Evolutionary conservation across 805 yeast genomes (phyloP), one percentile per base, ranked within the genome.

Genomic region (Cyberlindnera nakhonratchasimensis): DNA sequence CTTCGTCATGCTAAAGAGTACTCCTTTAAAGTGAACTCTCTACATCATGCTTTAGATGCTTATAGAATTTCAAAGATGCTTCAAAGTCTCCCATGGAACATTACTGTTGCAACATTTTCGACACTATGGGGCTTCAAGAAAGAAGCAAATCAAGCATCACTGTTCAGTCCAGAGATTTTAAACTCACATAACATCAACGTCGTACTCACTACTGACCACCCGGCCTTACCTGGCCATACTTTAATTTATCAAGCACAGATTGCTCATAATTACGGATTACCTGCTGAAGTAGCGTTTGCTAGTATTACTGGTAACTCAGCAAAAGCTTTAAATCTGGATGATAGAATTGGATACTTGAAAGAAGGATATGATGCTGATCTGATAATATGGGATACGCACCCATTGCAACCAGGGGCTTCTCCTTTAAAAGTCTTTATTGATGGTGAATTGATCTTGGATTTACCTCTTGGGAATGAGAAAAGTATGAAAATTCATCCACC

Each of bases 201-300:
- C 11, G 44, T 41, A 10, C 31, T 41, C 13, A 41, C 44, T n/a
- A 41, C 44, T 3, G 44, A 41, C 26, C 44, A 41, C n/a, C 44
- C 44, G 8, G 44, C 44, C 11, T 14, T 41, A 7, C 44, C 44
- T 11, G 44, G 44, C 19, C 44, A 41, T 13, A 35, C 44, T 3
- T 19, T 41, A 11, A 36, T 31, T 3, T 41, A 41, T 16, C 44
- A 41, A 33, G 44, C 44, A 2, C 44, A 41, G 25, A 23, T 41
- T 19, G 44, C 44, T 20, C 44, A 41, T 13, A 41, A 41, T 37
- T 41, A 41, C 19, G 44, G 44, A 9, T 33, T 41, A 6, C 37
- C 44, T 6, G 29, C 36, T 5, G 40, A 35, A 11, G 40, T 19
- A 6, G 40, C 44, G 3, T 41, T 41, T 41, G 40, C 40, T 16